Conservation (phyloP, 192 early-diverging fungal genomes). For the Backusella morwellensis region DNA sequence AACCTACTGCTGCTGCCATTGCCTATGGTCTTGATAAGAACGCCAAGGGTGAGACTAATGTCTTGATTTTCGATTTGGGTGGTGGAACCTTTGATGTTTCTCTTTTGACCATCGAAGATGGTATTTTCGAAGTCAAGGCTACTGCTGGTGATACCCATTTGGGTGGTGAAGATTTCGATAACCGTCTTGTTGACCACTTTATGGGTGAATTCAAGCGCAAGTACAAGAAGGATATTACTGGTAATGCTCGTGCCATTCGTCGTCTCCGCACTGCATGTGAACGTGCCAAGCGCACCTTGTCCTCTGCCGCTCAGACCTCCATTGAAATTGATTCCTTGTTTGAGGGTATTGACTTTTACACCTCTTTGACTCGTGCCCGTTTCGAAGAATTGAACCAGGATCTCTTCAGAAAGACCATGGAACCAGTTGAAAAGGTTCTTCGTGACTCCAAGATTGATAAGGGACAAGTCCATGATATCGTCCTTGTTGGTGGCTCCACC, state of each 20-base stretch:
- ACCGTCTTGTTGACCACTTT: conserved; percentile 96
- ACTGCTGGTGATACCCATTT: conserved; percentile 99
- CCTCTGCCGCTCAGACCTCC: conserved; percentile 90
- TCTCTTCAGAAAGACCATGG: conserved; percentile 93
- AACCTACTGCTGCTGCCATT: conserved; percentile 91
- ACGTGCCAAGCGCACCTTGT: conserved; percentile 96
- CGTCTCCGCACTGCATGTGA: conserved; percentile 97
- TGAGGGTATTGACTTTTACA: conserved; percentile 98
- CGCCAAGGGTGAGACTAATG: conserved; percentile 95
- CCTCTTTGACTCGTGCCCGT: conserved; percentile 96
- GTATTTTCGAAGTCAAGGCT: conserved; percentile 98
- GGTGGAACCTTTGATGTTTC: conserved; percentile 99
- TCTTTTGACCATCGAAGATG: conserved; percentile 94
- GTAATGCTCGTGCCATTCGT: conserved; percentile 90
- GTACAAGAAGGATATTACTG: conserved; percentile 92
- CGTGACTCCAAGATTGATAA: conserved; percentile 97
- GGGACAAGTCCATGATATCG: conserved; percentile 87
- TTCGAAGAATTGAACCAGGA: conserved; percentile 99
- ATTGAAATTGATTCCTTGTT: conserved; percentile 97
- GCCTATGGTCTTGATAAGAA: conserved; percentile 83
- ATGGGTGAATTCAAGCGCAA: conserved; percentile 97
- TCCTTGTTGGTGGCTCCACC: conserved; percentile 97
- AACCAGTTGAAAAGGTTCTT: conserved; percentile 96
- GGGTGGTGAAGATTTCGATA: conserved; percentile 99
- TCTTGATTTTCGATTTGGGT: conserved; percentile 97